phyloP scores from a whole-genome alignment of 257 asterid genomes.

The Striga asiatica region DNA sequence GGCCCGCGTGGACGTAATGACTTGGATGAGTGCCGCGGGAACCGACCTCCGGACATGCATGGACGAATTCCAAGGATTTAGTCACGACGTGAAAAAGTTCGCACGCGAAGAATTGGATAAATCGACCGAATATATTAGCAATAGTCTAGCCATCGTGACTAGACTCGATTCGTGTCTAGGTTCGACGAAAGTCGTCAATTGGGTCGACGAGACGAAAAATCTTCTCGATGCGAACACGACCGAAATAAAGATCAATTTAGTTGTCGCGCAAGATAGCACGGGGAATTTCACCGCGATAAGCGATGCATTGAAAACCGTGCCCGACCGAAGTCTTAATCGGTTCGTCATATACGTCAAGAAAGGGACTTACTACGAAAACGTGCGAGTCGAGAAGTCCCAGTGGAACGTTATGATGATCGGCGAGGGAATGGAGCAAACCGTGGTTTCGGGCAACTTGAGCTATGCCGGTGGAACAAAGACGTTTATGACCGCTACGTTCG shows the following conservation, averaged over 20 bases:
- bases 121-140: background rate
- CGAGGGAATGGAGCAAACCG: slow-evolving; percentile 15
- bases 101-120: background rate
- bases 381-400: background rate
- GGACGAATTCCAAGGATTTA: background rate
- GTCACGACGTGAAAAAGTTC: background rate
- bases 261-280: slow-evolving; percentile 24
- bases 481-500: slow-evolving; percentile 13
- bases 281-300: slow-evolving; percentile 7
- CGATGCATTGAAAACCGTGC: slow-evolving; percentile 12
- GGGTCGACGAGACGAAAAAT: background rate
- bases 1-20: background rate
- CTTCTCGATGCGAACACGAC: background rate
- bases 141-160: background rate
- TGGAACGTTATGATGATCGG: slow-evolving; percentile 22
- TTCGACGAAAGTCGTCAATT: background rate
- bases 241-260: background rate
- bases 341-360: slow-evolving; percentile 18
- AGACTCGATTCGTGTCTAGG: background rate
- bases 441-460: slow-evolving; percentile 6
- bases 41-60: background rate
- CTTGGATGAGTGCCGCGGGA: background rate
- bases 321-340: background rate
- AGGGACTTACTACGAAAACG: slow-evolving; percentile 15
- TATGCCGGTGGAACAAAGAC: background rate